Conservation (phyloP, 2,329 filamentous ascomycete species). For the Dothiorella sarmentorum region DNA sequence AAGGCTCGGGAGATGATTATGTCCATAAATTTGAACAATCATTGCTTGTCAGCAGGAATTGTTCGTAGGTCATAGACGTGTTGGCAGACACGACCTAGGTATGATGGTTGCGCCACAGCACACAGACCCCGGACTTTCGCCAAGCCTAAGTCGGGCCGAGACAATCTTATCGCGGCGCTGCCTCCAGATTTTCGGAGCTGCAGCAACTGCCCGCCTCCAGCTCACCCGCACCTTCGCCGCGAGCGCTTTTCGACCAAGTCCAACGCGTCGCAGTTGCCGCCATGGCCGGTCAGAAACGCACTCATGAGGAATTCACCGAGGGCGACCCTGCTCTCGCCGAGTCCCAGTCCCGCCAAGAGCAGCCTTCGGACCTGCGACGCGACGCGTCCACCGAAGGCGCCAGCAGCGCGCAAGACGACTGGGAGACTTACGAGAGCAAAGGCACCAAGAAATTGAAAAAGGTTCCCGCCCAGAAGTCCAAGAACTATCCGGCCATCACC, state of each 20-base stretch:
- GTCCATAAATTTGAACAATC: too few species aligned
- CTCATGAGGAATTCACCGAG: slow-evolving; percentile 11
- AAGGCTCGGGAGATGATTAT: too few species aligned
- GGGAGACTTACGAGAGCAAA: slow-evolving; percentile 26
- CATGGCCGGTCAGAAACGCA: slow-evolving; percentile 17
- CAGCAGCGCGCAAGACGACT: slow-evolving; percentile 22
- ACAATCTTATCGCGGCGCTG: neutral
- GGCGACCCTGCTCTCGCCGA: neutral
- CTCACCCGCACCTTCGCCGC: neutral
- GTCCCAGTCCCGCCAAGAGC: neutral
- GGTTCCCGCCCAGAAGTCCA: slow-evolving; percentile 38
- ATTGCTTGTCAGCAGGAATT: too few species aligned
- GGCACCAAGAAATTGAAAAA: slow-evolving; percentile 24
- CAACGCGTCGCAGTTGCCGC: neutral
- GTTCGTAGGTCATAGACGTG: too few species aligned
- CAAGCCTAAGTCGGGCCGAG: slow-evolving; percentile 7
- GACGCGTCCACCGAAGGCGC: slow-evolving; percentile 1
- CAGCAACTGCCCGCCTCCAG: neutral
- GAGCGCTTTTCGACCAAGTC: neutral
- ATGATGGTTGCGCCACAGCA: neutral
- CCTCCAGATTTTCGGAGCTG: slow-evolving; percentile 14
- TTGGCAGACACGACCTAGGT: neutral
- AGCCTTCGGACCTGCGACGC: too few species aligned
- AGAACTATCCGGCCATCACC: slow-evolving; percentile 52
- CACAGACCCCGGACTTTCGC: too few species aligned